These are phyloP conservation scores for Dipteronia dyeriana DNA, from an alignment of 345 rosid genomes.

Conservation along the genomic window DNA sequence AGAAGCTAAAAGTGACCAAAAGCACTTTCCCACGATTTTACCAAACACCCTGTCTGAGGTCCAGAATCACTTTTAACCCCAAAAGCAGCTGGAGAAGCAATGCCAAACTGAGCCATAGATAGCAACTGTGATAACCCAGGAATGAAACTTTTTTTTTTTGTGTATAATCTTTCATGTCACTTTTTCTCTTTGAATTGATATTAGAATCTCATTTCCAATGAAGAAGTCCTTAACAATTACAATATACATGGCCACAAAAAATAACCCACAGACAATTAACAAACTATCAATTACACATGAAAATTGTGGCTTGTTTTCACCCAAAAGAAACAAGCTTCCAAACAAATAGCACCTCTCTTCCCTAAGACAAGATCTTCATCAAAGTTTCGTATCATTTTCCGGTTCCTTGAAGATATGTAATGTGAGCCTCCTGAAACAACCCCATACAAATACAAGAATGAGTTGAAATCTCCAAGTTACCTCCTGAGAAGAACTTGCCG, in stretches of 20 bases:
- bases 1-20: too few relatives aligned
- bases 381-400: neutral
- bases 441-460: neutral
- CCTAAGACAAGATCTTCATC: slow-evolving; percentile 18
- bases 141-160: neutral
- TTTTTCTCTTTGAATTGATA: slow-evolving; percentile 9
- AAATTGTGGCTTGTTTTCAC: slow-evolving; percentile 31
- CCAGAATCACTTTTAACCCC: too few relatives aligned
- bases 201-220: slow-evolving; percentile 25
- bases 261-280: slow-evolving; percentile 22
- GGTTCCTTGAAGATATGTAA: neutral
- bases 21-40: too few relatives aligned
- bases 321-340: slow-evolving; percentile 23
- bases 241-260: slow-evolving; percentile 34
- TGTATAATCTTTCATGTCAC: slow-evolving; percentile 17
- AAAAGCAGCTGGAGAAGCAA: too few relatives aligned
- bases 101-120: too few relatives aligned
- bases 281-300: slow-evolving; percentile 28
- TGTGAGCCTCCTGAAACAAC: slow-evolving; percentile 8
- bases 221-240: slow-evolving; percentile 31
- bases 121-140: neutral
- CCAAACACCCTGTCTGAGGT: too few relatives aligned
- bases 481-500: slow-evolving; percentile 11
- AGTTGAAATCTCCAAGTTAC: slow-evolving; percentile 15
- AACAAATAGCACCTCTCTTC: slow-evolving; percentile 21